Conservation (phyloP, 768 basidiomycete genomes). For the Pleurotus tuoliensis region DNA sequence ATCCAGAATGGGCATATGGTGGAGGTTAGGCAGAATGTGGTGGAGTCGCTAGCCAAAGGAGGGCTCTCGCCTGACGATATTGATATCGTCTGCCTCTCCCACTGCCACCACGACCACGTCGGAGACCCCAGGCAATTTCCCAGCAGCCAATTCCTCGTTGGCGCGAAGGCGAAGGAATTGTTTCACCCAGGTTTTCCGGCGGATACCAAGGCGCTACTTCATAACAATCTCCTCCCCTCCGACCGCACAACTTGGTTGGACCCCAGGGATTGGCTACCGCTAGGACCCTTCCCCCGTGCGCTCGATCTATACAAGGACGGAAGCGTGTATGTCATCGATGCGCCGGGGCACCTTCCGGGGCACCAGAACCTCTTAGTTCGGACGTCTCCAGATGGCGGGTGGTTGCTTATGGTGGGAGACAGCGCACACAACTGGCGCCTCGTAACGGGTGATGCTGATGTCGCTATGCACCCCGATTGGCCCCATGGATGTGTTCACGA, state of each 20-base stretch:
- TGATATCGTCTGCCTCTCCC: conserved; percentile 43
- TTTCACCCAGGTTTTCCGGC: conserved; percentile 39
- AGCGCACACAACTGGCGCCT: conserved; percentile 54
- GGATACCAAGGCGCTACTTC: conserved; percentile 29
- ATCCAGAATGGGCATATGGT: conserved; percentile 21
- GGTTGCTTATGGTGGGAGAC: conserved; percentile 55
- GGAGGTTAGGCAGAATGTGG: conserved; percentile 34
- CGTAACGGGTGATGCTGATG: conserved; percentile 38
- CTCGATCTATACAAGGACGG: conserved; percentile 57
- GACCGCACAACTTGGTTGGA: conserved; percentile 36
- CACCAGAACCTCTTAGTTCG: conserved; percentile 54
- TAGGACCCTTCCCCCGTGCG: conserved; percentile 50
- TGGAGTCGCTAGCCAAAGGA: conserved; percentile 48
- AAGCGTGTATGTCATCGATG: conserved; percentile 53
- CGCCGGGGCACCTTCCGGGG: conserved; percentile 53
- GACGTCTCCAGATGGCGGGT: conserved; percentile 47
- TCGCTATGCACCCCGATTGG: conserved; percentile 29
- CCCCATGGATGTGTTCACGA: conserved; percentile 35
- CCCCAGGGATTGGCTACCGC: conserved; percentile 28
- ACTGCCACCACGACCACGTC: conserved; percentile 53
- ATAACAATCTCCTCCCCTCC: conserved; percentile 31
- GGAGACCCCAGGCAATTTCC: conserved; percentile 45
- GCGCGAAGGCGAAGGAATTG: conserved; percentile 30
- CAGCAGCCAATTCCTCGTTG: conserved; percentile 44
- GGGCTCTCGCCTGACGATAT: conserved; percentile 40